Conservation (phyloP, 345 rosid genomes). For the Turnera subulata region DNA sequence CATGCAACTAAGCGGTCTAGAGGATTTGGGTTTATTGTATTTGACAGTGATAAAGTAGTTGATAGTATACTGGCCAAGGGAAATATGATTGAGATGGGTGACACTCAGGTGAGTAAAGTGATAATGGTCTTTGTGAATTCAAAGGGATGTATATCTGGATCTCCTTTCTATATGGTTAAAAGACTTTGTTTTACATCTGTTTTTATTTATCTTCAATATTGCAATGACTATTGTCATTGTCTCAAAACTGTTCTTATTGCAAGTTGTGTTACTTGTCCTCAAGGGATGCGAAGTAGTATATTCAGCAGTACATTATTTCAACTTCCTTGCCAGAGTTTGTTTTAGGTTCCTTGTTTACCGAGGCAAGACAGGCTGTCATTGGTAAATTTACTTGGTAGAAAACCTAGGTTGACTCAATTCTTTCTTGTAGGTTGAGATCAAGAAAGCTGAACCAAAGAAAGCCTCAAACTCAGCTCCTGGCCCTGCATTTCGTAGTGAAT, state of each 20-base stretch:
- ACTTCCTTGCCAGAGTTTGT: too few relatives aligned
- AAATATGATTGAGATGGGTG: constrained; percentile 23
- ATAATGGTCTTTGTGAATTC: too few relatives aligned
- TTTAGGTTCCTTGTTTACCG: too few relatives aligned
- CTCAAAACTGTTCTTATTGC: too few relatives aligned
- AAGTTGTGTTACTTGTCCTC: too few relatives aligned
- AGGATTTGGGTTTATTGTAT: constrained; percentile 32
- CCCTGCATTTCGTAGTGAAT: constrained; percentile 29
- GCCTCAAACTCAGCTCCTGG: constrained; percentile 20
- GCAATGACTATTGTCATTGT: too few relatives aligned
- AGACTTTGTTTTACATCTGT: too few relatives aligned
- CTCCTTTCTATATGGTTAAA: too few relatives aligned
- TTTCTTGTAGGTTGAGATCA: constrained; percentile 32
- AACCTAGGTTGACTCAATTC: constrained; percentile 27
- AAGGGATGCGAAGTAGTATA: too few relatives aligned
- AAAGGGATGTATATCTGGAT: too few relatives aligned
- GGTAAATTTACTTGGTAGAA: constrained; percentile 6
- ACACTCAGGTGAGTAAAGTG: constrained; percentile 16
- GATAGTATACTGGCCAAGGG: constrained; percentile 20
- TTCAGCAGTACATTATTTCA: too few relatives aligned
- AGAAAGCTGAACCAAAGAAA: constrained; percentile 28
- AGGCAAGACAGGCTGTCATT: constrained; percentile 11
- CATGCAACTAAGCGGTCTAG: constrained; percentile 31
- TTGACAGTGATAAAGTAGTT: constrained; percentile 27
- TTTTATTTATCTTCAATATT: too few relatives aligned